Evolutionary conservation across 202 grass and related monocot species (phyloP), one percentile per base, ranked within the genome.

Genomic region (Thinopyrum obtusiflorum): DNA sequence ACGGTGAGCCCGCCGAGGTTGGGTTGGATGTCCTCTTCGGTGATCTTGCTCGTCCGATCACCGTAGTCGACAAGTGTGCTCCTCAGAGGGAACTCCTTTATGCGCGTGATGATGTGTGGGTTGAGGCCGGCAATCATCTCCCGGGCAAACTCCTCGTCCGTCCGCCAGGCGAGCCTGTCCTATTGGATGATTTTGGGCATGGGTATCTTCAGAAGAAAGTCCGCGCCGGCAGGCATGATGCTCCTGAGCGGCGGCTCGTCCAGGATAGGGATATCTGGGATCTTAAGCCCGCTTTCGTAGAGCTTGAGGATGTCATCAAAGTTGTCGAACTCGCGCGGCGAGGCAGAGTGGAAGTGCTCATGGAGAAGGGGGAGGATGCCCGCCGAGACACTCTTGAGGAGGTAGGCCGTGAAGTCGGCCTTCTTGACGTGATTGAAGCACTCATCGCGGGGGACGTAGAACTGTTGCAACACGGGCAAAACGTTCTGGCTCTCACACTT

Each of bases 101-200:
- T 2, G 39, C 39, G 2, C 0, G 39, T 42, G 39, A 42, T 42
- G 39, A 12, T 42, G 39, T 42, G 39, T 42, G 39, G 39, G 39
- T 42, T 42, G 10, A 42, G 39, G 39, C 39, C 39, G 2, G 10
- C 39, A 3, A 42, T 2, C 39, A 42, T 42, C 39, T 12, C 10
- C 39, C 39, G 39, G 71, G 42, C 12, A 12, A 46, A 46, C 42
- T 46, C 42, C 42, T 46, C 42, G 12, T 46, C 1, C 92, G 87
- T 91, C 59, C 92, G 92, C 95, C 95, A 97, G 12, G 85, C 92
- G 84, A 88, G 85, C 18, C 86, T 91, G 65, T 87, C 78, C 47
- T 88, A 87, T 1, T 24, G 13, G n/a, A 71, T 71, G 68, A 71
- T 2, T 1, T 71, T 2, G 2, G 68, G 68, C 36, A 25, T 71